Conservation (phyloP, 805 yeast genomes). For the Starmerella vaccinii region DNA sequence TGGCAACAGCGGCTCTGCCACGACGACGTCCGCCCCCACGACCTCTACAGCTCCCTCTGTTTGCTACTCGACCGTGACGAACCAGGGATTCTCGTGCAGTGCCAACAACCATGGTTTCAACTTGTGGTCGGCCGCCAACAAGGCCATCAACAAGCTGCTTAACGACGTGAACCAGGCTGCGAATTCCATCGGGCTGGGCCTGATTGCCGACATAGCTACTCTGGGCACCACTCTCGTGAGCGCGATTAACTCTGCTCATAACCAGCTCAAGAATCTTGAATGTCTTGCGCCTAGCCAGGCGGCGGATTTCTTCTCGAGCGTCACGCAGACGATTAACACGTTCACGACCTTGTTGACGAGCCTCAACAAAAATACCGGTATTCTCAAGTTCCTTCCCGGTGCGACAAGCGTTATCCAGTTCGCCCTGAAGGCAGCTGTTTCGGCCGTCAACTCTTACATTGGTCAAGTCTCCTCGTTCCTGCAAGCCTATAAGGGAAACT, state of each 20-base stretch:
- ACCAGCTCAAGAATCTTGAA: background rate
- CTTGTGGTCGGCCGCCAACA: background rate
- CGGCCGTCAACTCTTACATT: background rate
- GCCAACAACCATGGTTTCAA: background rate
- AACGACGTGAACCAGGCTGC: background rate
- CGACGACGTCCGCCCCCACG: background rate
- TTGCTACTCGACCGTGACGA: background rate
- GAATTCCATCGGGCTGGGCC: background rate
- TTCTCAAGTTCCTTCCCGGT: background rate
- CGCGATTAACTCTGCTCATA: background rate
- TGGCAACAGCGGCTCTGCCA: background rate
- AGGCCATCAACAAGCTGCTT: background rate
- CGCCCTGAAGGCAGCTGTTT: background rate
- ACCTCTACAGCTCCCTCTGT: background rate
- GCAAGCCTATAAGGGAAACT: background rate
- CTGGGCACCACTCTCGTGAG: background rate
- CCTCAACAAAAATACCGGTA: background rate
- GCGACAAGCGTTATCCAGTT: background rate
- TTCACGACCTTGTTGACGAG: background rate
- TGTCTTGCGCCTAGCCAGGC: background rate
- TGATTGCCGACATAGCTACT: background rate
- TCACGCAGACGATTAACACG: background rate
- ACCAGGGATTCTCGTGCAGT: background rate
- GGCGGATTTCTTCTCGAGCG: background rate
- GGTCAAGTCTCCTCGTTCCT: background rate